Evolutionary conservation across 768 basidiomycete species (phyloP), one percentile per base, ranked within the genome.

Genomic region (Cystofilobasidium macerans): DNA sequence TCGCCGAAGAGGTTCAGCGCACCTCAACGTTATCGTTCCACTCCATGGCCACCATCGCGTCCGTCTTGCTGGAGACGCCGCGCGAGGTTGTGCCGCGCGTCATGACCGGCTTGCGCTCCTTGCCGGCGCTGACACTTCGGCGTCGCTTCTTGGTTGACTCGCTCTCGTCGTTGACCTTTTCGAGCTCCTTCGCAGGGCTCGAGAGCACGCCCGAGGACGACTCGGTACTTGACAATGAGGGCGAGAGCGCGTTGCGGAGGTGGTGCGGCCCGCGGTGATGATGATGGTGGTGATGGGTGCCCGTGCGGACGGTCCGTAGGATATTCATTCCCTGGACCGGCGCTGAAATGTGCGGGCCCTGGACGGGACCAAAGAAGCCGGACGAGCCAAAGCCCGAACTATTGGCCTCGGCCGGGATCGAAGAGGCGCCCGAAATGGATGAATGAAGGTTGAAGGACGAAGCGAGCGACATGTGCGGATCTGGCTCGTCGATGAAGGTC

Each of bases 1-100:
- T 20, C 30, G 22, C n/a, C 7, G 35, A 24, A 65, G n/a, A n/a
- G n/a, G n/a, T n/a, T n/a, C n/a, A n/a, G n/a, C 64, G 43, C 30
- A 67, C 60, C 48, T 53, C 53, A 24, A 61, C 58, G 32, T 61
- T 61, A 30, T 67, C 53, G 54, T 67, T 67, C 65, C 65, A 67
- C 22, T 61, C 60, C 60, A 61, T 59, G 16, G 65, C 65, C 8
- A 45, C 60, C 8, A 48, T 60, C 38, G 65, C 60, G 51, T 67
- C 47, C 22, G 58, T 40, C 59, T 67, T 62, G 26, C 38, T 43
- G 7, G 28, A 43, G 26, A 28, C 56, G n/a, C 33, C 35, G 26
- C 59, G 53, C 24, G 47, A 32, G 33, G 64, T 65, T 30, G 64
- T 67, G 6, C 65, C 65, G 33, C 65, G 53, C 4, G 65, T 67